Conservation (phyloP, 2,329 filamentous ascomycete species). For the Colletotrichum scovillei region DNA sequence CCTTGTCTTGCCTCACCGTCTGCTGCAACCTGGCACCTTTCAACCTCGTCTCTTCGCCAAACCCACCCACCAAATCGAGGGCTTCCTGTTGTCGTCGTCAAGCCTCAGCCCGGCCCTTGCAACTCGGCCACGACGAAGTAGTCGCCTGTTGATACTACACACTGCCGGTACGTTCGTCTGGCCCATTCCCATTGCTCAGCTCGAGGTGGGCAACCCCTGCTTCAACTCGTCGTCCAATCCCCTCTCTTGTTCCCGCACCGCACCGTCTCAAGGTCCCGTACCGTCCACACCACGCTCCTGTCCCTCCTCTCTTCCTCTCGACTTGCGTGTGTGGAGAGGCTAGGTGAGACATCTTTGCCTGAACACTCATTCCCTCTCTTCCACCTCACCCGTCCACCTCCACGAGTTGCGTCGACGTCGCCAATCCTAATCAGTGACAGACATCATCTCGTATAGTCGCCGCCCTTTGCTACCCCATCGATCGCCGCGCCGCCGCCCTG, state of each 20-base stretch:
- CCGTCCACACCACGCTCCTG: conserved; percentile 6
- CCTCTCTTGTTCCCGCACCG: conserved; percentile 30
- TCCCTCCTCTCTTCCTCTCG: conserved; percentile 23
- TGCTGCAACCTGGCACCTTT: neutral
- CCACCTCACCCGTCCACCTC: conserved; percentile 17
- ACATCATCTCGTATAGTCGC: neutral
- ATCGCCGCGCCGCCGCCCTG: conserved; percentile 13
- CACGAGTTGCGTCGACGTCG: conserved; percentile 10
- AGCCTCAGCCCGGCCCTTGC: neutral
- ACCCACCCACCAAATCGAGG: neutral
- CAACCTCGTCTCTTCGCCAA: neutral
- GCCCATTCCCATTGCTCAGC: conserved; percentile 29
- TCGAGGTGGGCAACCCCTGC: conserved; percentile 30
- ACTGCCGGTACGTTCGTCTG: conserved; percentile 18
- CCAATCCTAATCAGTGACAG: conserved; percentile 14
- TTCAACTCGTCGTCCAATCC: conserved; percentile 31
- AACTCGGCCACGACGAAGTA: neutral
- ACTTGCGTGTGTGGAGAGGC: conserved; percentile 25
- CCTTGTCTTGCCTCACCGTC: neutral
- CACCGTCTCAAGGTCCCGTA: neutral
- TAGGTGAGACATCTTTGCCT: conserved; percentile 35
- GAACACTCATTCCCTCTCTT: conserved; percentile 24
- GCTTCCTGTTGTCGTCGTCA: conserved; percentile 9
- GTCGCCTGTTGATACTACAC: conserved; percentile 9
- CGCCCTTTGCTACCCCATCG: conserved; percentile 1